These are phyloP conservation scores for Monilinia vaccinii-corymbosi DNA, from an alignment of 2,329 filamentous ascomycete species.

Conservation along the genomic window DNA sequence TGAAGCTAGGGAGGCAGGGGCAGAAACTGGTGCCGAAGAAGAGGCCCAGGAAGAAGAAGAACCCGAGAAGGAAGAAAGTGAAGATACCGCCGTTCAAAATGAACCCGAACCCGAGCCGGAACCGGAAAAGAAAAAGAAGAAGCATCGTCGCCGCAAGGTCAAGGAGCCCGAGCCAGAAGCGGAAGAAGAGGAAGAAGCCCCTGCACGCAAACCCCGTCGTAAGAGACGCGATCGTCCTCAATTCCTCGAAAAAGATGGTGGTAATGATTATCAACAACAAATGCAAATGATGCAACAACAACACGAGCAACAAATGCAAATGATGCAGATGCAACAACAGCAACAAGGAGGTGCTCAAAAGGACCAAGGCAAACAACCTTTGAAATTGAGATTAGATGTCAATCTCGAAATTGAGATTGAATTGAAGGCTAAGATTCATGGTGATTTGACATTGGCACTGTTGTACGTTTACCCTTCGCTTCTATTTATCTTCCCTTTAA, in stretches of 20 bases:
- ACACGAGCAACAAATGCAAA: constrained; percentile 9
- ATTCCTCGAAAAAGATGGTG: constrained; percentile 8
- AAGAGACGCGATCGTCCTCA: constrained; percentile 9
- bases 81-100: constrained; percentile 1
- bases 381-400: constrained; percentile 62
- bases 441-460: constrained; percentile 60
- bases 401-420: constrained; percentile 75
- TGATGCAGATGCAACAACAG: constrained; percentile 8
- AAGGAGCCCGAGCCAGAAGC: constrained; percentile 7
- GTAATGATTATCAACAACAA: constrained; percentile 2
- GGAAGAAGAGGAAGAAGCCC: constrained; percentile 2
- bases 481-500: background rate
- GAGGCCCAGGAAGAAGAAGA: constrained; percentile 2
- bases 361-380: constrained; percentile 40
- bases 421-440: constrained; percentile 70
- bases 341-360: constrained; percentile 7
- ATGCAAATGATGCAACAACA: constrained; percentile 9
- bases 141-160: constrained; percentile 3
- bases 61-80: constrained; percentile 4
- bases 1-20: background rate
- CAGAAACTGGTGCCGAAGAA: constrained; percentile 5
- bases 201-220: constrained; percentile 6
- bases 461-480: constrained; percentile 16
- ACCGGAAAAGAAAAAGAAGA: constrained; percentile 5
- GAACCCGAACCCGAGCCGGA: constrained; percentile 3